Base-by-base conservation (phyloP, 2,329 filamentous ascomycete genomes). In the Talaromyces sp. region DNA sequence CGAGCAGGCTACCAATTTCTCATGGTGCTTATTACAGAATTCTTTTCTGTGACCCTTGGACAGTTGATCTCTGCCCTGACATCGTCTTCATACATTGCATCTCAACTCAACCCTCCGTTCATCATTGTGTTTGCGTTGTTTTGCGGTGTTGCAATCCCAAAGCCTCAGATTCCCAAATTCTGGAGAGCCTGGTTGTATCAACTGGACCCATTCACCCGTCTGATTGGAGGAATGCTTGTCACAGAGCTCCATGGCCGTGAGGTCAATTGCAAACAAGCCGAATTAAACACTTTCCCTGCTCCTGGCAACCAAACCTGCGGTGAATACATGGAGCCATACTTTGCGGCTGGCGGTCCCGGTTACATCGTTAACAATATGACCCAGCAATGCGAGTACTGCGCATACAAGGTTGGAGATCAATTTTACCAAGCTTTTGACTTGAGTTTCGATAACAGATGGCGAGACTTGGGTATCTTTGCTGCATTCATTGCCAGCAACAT, bases 1-100 rank as follows among this genome's bases (percentile, higher is more conserved):
- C 84, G 90, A 4, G 90, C 91, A 0, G 92, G 91, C 0, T 94
- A 92, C 74, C 90, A 93, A 71, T 95, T 95, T 81, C 80, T 96
- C 70, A 91, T 95, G 77, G 77, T 95, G 3, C 81, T 96, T 58
- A 82, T 93, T 67, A 93, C 90, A 0, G 91, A 96, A 72, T 73
- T 95, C 54, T 96, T 96, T 77, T 86, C 89, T 9, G 88, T 95
- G 43, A 91, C 90, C 0, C 79, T 96, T 1, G 91, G 83, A 3
- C 92, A 93, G 70, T 85, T 84, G 60, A 81, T 96, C 4, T 87
- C 90, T 0, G 87, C 92, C 0, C 76, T 93, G 59, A 94, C 91
- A 0, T 90, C 92, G 0, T 87, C 84, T 26, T 85, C 89, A 1
- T 91, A 91, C 75, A 90, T 95, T 67, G 87, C 89, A 0, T 86